Evolutionary conservation across 768 basidiomycete genomes (phyloP).

Genomic region (Pleurotus ostreatus): DNA sequence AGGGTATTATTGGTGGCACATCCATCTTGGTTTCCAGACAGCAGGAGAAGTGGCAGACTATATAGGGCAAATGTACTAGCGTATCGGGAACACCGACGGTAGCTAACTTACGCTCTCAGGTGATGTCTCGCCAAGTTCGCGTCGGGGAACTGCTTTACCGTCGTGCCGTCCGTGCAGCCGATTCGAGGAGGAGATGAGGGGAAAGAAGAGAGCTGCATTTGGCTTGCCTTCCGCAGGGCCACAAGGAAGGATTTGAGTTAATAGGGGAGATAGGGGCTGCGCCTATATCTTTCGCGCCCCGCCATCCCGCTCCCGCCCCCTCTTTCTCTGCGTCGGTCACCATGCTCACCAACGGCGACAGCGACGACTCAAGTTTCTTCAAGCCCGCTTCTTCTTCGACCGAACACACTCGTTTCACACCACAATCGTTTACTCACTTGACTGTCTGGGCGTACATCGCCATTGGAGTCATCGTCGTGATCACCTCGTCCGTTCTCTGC

Average conservation of each 20-base stretch:
- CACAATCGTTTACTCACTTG: conserved; percentile 8
- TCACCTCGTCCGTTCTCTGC: conserved; percentile 1
- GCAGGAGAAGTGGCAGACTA: neutral
- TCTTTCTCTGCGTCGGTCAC: neutral
- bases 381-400: neutral
- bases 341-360: conserved; percentile 2
- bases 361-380: conserved; percentile 5
- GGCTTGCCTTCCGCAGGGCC: too few species aligned
- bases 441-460: conserved; percentile 11
- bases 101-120: too few species aligned
- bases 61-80: too few species aligned
- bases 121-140: too few species aligned
- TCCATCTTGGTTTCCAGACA: conserved; percentile 3
- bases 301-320: neutral
- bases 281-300: too few species aligned
- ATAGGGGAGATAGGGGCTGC: too few species aligned
- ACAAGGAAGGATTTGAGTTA: neutral
- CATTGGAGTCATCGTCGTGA: conserved; percentile 5
- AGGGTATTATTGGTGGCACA: conserved; percentile 5
- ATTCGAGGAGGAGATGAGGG: too few species aligned
- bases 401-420: conserved; percentile 4
- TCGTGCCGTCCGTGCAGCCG: too few species aligned
- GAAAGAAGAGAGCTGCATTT: too few species aligned
- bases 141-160: too few species aligned
- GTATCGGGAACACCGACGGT: too few species aligned